phyloP scores from a whole-genome alignment of 1,139 yeast species.

The Blastobotrys elegans region DNA sequence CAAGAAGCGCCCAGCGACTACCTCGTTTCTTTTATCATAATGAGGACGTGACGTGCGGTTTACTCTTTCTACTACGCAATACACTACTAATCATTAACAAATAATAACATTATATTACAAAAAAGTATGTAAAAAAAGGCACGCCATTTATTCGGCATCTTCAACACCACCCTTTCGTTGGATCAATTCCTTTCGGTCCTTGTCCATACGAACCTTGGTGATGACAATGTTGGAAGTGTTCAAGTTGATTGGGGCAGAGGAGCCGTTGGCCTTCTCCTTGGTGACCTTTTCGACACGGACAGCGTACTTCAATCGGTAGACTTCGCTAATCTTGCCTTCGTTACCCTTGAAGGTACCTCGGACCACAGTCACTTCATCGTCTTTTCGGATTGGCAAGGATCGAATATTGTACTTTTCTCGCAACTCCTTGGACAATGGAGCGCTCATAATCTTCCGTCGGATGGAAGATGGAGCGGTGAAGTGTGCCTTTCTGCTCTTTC shows the following conservation, averaged over 20 bases:
- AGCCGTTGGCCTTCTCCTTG: conserved; percentile 98
- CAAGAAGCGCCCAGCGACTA: not conserved
- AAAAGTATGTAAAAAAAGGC: not conserved
- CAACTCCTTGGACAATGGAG: conserved; percentile 99
- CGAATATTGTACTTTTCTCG: conserved; percentile 96
- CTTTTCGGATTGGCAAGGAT: conserved; percentile 97
- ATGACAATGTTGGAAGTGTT: conserved; percentile 99
- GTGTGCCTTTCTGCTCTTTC: conserved; percentile 99
- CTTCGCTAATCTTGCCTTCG: conserved; percentile 97
- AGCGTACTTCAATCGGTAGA: conserved; percentile 98
- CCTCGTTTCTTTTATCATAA: not conserved
- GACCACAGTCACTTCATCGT: conserved; percentile 91
- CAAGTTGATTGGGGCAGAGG: conserved; percentile 94
- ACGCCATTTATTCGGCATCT: conserved; percentile 61
- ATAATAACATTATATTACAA: not conserved
- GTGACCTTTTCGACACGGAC: conserved; percentile 96
- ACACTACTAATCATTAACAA: not conserved
- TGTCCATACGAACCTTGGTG: conserved; percentile 97
- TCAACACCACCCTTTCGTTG: conserved; percentile 80
- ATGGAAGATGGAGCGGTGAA: conserved; percentile 96
- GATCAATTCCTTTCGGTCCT: conserved; percentile 98
- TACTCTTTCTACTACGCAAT: not conserved
- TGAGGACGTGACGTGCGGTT: no score
- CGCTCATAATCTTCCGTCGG: conserved; percentile 94
- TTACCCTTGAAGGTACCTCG: conserved; percentile 99